Base-by-base conservation (phyloP, 2,329 filamentous ascomycete genomes). In the Ophiostoma himal-ulmi region DNA sequence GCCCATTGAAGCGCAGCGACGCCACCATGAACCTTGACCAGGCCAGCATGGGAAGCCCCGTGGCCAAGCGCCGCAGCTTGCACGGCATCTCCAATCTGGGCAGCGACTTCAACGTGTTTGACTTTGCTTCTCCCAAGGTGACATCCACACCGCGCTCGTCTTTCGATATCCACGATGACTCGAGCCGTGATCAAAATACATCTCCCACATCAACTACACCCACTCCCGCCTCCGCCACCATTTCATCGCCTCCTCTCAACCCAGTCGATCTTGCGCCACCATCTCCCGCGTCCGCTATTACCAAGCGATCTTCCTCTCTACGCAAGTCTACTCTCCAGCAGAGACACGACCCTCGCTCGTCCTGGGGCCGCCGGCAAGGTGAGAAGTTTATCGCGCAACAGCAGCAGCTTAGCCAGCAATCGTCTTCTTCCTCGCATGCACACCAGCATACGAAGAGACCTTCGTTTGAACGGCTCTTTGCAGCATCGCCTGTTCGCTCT, bases 1-100 rank as follows among this genome's bases (percentile, higher is more conserved):
- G 94, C 77, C 94, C 94, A 5, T 82, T 98, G 75, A 97, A 98
- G 84, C 89, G 95, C 75, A 94, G 91, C 77, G 94, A 98, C 81
- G 90, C 91, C 62, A 90, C 90, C 68, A 94, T 96, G 91, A 93
- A 92, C 76, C 82, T 96, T 67, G 94, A 96, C 76, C 90, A 92
- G 73, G 84, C 88, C 37, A 90, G 86, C 75, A 84, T 91, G 70
- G 91, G 91, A 75, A 97, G 92, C 76, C 94, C 95, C 0, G 91
- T 94, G 72, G 92, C 94, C 66, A 97, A 97, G 83, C 87, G 95
- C 74, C 88, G 95, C 76, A 97, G 94, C 80, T 81, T 96, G 75
- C 92, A 97, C 78, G 90, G 90, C 68, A 86, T 89, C 62, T 83
- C 89, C n/a, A 86, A 81, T 74, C 83, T 89, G 73, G 84, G 84